Base-by-base conservation (phyloP, 75 land plant genomes). In the Azolla pinnata region DNA sequence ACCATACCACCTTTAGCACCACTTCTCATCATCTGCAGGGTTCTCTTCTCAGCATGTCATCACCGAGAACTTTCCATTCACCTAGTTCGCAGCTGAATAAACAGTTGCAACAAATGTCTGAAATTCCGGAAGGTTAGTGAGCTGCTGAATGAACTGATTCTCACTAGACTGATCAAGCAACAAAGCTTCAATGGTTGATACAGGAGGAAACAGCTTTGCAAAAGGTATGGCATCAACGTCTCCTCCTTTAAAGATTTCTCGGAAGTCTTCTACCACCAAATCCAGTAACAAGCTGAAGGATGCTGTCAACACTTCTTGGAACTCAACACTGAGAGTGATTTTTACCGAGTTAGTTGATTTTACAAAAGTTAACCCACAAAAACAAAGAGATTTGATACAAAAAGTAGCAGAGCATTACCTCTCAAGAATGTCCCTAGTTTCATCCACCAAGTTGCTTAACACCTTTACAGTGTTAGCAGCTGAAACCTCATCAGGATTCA, bases 341-440 rank as follows among this genome's bases (percentile, higher is more conserved):
- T n/a, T n/a, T n/a, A n/a, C n/a, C n/a, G n/a, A n/a, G n/a, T n/a
- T n/a, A n/a, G n/a, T n/a, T n/a, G n/a, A n/a, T n/a, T n/a, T n/a
- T n/a, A n/a, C n/a, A n/a, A n/a, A n/a, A n/a, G n/a, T n/a, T n/a
- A n/a, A n/a, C n/a, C n/a, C n/a, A n/a, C n/a, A 46, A 3, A 46
- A 46, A 46, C 23, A 46, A 14, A 46, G 49, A 46, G 17, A 46
- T n/a, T n/a, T n/a, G 17, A 4, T 18, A 46, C 2, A 46, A 14
- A 46, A 23, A 46, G 17, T 4, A 2, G 21, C 4, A 46, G 49
- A 46, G 49, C 49, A 14, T 27, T 72, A 84, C 97, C 97, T 87
- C 52, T 72, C 68, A 40, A 92, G 47, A 20, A 83, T 81, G 29
- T 62, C 68, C 29, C 75, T 71, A 10, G 87, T 81, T 63, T 92